Percentiles rank a stretch among this genome's conserved stretches.
Evolutionary conservation across 345 rosid species (phyloP).

Genomic region (Sisymbrium irio): DNA sequence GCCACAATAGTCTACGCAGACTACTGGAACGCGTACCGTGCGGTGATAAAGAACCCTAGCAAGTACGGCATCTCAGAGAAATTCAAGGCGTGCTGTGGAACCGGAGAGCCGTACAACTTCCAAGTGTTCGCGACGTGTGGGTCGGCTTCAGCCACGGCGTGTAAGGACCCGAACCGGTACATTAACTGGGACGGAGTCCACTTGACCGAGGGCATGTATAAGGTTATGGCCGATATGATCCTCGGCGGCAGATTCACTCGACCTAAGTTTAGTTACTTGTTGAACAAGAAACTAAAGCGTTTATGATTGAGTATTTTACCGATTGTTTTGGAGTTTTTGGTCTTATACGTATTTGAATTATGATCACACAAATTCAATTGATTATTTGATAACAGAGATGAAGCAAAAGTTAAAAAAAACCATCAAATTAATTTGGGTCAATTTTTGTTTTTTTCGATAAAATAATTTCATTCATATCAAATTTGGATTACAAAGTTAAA

Average conservation of each 20-base stretch:
- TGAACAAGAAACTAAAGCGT: slow-evolving; percentile 40
- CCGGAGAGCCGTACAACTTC: slow-evolving; percentile 69
- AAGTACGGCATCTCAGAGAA: slow-evolving; percentile 61
- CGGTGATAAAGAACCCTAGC: slow-evolving; percentile 46
- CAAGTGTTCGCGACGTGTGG: slow-evolving; percentile 59
- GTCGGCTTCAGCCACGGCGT: slow-evolving; percentile 38
- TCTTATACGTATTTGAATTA: not conserved
- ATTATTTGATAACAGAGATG: not conserved
- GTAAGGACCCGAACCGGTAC: slow-evolving; percentile 54
- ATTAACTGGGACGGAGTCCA: slow-evolving; percentile 99
- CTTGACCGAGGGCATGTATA: slow-evolving; percentile 84
- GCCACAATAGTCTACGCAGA: slow-evolving; percentile 67
- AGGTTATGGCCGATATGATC: slow-evolving; percentile 62
- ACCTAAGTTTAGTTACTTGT: slow-evolving; percentile 59
- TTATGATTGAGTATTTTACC: not conserved
- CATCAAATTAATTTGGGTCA: not conserved
- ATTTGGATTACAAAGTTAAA: too few relatives aligned
- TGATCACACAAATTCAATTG: not conserved
- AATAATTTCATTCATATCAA: not conserved
- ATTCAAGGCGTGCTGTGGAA: slow-evolving; percentile 85
- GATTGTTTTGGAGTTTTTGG: not conserved
- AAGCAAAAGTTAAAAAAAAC: not conserved
- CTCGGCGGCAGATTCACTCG: slow-evolving; percentile 50
- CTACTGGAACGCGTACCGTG: slow-evolving; percentile 73
- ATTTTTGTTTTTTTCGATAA: too few relatives aligned